These are phyloP conservation scores for Magnaporthiopsis incrustans DNA, from an alignment of 2,329 filamentous ascomycete species.

Conservation along the genomic window DNA sequence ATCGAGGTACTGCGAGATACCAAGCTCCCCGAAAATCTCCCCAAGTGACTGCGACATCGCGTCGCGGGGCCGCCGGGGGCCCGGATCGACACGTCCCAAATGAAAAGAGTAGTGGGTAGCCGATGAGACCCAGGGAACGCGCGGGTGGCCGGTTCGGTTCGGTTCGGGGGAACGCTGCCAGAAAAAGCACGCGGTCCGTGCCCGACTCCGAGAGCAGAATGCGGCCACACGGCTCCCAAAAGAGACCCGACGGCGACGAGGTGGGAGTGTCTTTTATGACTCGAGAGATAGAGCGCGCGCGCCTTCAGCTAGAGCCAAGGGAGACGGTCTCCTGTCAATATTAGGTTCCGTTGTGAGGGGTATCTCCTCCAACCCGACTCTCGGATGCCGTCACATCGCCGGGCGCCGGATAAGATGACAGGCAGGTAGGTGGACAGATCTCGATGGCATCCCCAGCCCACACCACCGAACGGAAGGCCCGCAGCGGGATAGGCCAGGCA, in stretches of 20 bases:
- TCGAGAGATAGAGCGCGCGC: neutral
- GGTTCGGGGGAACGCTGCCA: neutral
- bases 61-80: constrained; percentile 8
- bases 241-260: neutral
- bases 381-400: no score
- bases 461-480: neutral
- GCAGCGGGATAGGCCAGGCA: neutral
- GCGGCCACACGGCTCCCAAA: neutral
- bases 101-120: neutral
- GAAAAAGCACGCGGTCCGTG: neutral
- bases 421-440: neutral
- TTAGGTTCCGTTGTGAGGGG: neutral
- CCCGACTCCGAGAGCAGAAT: neutral
- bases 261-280: neutral
- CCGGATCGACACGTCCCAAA: neutral
- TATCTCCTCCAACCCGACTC: neutral
- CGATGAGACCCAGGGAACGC: neutral
- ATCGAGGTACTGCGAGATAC: constrained; percentile 68
- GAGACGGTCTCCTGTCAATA: neutral
- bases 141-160: neutral
- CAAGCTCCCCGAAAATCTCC: constrained; percentile 63
- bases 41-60: constrained; percentile 56
- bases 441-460: neutral
- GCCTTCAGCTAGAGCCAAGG: neutral
- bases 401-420: neutral